Evolutionary conservation across 768 basidiomycete genomes (phyloP).

Genomic region (Suillus bovinus): DNA sequence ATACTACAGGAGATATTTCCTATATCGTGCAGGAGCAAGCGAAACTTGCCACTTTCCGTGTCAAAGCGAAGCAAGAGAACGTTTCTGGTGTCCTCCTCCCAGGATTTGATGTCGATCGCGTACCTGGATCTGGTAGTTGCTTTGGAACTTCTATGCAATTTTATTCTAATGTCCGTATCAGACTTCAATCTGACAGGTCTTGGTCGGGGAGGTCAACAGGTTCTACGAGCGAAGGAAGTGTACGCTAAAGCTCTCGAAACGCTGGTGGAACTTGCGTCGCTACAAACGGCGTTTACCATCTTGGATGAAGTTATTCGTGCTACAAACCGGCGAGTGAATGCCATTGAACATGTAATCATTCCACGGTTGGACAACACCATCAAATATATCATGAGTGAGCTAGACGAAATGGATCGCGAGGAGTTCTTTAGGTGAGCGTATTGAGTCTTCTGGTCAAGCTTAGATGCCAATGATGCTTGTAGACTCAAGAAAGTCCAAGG

Average conservation of each 20-base stretch:
- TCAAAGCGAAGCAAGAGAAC: constrained; percentile 96
- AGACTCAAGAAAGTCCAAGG: constrained; percentile 97
- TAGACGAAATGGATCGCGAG: constrained; percentile 98
- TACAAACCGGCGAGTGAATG: constrained; percentile 98
- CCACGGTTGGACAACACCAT: constrained; percentile 96
- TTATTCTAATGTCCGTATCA: constrained; percentile 29
- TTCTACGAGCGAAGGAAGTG: constrained; percentile 92
- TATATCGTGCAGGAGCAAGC: constrained; percentile 98
- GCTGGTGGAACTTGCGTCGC: constrained; percentile 92
- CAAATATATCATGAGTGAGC: constrained; percentile 94
- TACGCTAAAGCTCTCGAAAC: constrained; percentile 98
- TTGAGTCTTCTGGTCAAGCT: constrained; percentile 16
- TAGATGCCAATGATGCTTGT: constrained; percentile 16
- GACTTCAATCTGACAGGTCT: constrained; percentile 98
- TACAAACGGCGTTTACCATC: constrained; percentile 98
- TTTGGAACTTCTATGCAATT: neutral
- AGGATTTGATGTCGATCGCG: constrained; percentile 90
- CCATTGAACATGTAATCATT: constrained; percentile 96
- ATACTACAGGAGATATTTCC: constrained; percentile 95
- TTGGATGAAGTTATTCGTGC: constrained; percentile 98
- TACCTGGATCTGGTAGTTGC: constrained; percentile 71
- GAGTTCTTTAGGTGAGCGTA: constrained; percentile 80
- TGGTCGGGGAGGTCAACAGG: constrained; percentile 95
- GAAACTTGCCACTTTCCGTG: constrained; percentile 86
- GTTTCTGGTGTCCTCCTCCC: constrained; percentile 96